phyloP scores from a whole-genome alignment of 192 early-diverging fungal genomes.

The Obelidium mucronatum region DNA sequence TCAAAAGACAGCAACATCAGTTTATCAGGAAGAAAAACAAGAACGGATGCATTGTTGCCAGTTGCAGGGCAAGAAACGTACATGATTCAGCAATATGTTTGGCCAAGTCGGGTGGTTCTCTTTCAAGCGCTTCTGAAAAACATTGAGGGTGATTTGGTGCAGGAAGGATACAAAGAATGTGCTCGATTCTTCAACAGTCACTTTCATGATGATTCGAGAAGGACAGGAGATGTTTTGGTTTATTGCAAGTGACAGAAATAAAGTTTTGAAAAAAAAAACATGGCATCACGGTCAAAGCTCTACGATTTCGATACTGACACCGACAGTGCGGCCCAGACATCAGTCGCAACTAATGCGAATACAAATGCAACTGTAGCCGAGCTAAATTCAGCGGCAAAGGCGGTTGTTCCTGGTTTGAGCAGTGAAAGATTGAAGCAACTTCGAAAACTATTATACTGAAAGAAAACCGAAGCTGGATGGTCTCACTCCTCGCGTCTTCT shows the following conservation, averaged over 20 bases:
- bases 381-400: neutral
- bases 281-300: neutral
- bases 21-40: neutral
- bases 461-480: too few species aligned
- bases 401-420: neutral
- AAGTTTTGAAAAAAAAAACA: neutral
- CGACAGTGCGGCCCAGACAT: neutral
- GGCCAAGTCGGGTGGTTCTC: constrained; percentile 80
- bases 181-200: constrained; percentile 92
- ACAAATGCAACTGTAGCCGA: neutral
- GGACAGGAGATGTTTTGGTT: constrained; percentile 84
- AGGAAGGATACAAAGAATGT: constrained; percentile 53
- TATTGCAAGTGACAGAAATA: too few species aligned
- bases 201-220: constrained; percentile 80
- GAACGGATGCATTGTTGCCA: neutral
- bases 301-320: neutral
- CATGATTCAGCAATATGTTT: constrained; percentile 43
- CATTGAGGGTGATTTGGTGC: constrained; percentile 7
- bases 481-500: neutral
- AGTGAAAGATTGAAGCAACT: neutral
- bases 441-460: too few species aligned
- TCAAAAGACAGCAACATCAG: neutral
- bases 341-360: neutral
- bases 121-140: constrained; percentile 69
- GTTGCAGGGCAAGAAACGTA: constrained; percentile 42